A percentile compares a stretch with the other conserved stretches of the same genome.
Conservation (phyloP, 495 filamentous ascomycete species). For the Aspergillus asperescens region DNA sequence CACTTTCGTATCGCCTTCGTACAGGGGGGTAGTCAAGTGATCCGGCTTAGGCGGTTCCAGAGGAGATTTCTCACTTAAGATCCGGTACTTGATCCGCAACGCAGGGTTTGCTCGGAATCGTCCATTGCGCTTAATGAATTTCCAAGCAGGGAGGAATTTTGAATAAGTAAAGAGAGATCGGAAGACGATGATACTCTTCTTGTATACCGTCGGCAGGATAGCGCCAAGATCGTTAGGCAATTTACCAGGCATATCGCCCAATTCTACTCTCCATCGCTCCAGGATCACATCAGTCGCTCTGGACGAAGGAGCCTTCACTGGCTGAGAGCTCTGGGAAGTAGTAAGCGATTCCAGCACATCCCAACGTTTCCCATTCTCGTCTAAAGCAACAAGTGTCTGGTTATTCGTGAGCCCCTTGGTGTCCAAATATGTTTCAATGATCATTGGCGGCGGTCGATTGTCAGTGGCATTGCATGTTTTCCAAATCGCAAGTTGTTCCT, state of each 20-base stretch:
- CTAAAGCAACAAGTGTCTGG: conserved; percentile 80
- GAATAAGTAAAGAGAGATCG: conserved; percentile 82
- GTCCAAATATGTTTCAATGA: conserved; percentile 89
- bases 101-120: conserved; percentile 62
- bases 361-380: conserved; percentile 86
- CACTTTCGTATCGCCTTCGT: conserved; percentile 57
- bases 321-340: conserved; percentile 42
- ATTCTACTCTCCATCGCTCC: conserved; percentile 83
- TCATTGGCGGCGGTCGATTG: conserved; percentile 74
- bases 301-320: conserved; percentile 27
- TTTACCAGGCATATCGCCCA: conserved; percentile 55
- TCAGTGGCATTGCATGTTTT: conserved; percentile 67
- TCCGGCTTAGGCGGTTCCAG: conserved; percentile 47
- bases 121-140: conserved; percentile 66
- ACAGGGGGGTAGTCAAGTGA: conserved; percentile 65
- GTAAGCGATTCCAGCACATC: conserved; percentile 82
- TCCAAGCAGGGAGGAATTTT: conserved; percentile 82
- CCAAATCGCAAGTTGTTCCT: conserved; percentile 76
- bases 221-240: conserved; percentile 58
- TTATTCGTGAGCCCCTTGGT: conserved; percentile 71
- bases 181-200: conserved; percentile 91
- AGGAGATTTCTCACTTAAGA: conserved; percentile 54
- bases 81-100: conserved; percentile 68
- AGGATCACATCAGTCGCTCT: conserved; percentile 65
- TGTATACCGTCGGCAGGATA: conserved; percentile 84